These are phyloP conservation scores for Linnemannia zychae DNA, from an alignment of 192 early-diverging fungal genomes.

Conservation along the genomic window DNA sequence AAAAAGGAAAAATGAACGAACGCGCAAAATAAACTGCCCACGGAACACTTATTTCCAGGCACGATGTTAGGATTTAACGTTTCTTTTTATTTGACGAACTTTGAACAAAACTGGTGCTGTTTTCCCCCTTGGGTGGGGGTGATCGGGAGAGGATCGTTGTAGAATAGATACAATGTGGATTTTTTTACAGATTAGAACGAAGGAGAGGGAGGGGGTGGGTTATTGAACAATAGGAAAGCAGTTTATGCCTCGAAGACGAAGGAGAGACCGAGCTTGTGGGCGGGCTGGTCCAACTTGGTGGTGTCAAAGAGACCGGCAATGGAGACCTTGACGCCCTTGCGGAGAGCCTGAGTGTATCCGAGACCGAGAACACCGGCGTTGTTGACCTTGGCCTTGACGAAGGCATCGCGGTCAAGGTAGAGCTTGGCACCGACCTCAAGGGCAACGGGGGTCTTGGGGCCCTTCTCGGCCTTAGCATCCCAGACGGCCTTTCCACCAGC, in stretches of 20 bases:
- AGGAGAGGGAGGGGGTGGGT: background rate
- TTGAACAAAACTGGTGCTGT: conserved; percentile 6
- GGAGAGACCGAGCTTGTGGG: conserved; percentile 94
- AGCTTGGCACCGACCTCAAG: conserved; percentile 97
- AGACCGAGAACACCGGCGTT: conserved; percentile 91
- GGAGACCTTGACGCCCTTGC: conserved; percentile 94
- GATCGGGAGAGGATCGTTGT: background rate
- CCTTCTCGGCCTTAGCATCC: conserved; percentile 77
- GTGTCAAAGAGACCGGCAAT: conserved; percentile 96
- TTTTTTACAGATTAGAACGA: conserved; percentile 38
- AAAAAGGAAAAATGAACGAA: background rate
- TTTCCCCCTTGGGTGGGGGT: conserved; percentile 1
- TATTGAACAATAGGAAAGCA: background rate
- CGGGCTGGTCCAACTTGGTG: conserved; percentile 92
- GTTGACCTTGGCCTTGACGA: conserved; percentile 91
- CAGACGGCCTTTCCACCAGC: conserved; percentile 96
- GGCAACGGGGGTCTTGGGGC: conserved; percentile 75
- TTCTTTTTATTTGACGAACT: background rate
- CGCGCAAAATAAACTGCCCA: too few relatives aligned
- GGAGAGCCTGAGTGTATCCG: conserved; percentile 93
- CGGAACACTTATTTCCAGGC: background rate
- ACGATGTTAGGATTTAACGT: background rate
- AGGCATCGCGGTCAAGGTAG: conserved; percentile 88
- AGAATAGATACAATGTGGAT: conserved; percentile 18
- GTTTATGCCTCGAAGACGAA: conserved; percentile 92